These are phyloP conservation scores for Rhodotorula babjevae DNA, from an alignment of 768 basidiomycete species.

Conservation along the genomic window DNA sequence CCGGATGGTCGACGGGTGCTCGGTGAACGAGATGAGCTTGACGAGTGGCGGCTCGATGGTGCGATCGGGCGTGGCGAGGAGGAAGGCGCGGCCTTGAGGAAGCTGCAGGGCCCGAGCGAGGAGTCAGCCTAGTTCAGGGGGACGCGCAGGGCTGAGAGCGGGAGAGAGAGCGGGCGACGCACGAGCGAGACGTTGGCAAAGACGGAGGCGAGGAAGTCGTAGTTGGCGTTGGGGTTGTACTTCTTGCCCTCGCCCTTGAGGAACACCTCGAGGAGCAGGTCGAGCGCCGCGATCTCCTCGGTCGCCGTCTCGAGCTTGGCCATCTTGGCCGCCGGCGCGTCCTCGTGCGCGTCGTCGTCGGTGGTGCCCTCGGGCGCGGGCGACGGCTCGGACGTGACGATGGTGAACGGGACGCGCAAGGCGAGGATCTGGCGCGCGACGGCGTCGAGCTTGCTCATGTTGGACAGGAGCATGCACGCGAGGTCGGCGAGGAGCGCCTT, in stretches of 20 bases:
- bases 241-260: conserved; percentile 63
- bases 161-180: conserved; percentile 44
- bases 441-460: conserved; percentile 70
- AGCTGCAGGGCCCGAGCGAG: conserved; percentile 51
- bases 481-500: conserved; percentile 85
- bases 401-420: conserved; percentile 60
- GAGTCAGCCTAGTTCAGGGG: neutral
- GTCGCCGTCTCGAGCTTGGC: conserved; percentile 43
- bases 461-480: conserved; percentile 95
- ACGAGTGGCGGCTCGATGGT: conserved; percentile 60
- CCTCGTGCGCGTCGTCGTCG: neutral
- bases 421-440: conserved; percentile 63
- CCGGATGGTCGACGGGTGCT: conserved; percentile 79
- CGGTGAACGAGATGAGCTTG: conserved; percentile 79
- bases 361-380: conserved; percentile 10
- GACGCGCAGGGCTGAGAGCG: neutral
- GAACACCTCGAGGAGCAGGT: conserved; percentile 85
- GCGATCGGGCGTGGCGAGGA: conserved; percentile 53
- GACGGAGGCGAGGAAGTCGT: conserved; percentile 84
- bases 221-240: conserved; percentile 60
- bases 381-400: conserved; percentile 23
- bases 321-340: neutral
- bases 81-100: conserved; percentile 70
- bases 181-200: conserved; percentile 87
- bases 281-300: conserved; percentile 60